Evolutionary conservation across 1,284 basidiomycete genomes (phyloP).

Genomic region (Spongiforma sp.): DNA sequence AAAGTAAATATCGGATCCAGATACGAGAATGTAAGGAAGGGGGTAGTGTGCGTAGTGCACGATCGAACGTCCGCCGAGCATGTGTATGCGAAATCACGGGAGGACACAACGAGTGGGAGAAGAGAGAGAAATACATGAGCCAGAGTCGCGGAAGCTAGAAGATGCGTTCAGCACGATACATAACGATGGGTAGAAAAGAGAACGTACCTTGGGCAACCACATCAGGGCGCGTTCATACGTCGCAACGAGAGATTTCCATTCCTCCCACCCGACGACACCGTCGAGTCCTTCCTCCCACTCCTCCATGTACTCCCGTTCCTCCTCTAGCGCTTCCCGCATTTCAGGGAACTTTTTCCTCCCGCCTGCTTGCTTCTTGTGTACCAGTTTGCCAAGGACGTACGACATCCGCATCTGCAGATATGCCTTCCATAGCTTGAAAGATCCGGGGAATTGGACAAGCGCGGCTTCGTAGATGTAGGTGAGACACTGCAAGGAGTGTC

Average conservation of each 20-base stretch:
- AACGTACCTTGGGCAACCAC: slow-evolving; percentile 87
- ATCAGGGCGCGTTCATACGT: slow-evolving; percentile 92
- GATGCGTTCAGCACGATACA: slow-evolving; percentile 17
- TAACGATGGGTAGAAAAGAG: neutral
- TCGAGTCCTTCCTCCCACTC: slow-evolving; percentile 89
- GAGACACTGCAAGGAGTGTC: slow-evolving; percentile 81
- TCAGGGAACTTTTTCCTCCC: slow-evolving; percentile 89
- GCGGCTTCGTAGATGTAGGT: slow-evolving; percentile 95
- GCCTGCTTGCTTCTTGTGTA: slow-evolving; percentile 76
- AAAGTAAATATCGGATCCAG: slow-evolving; percentile 95
- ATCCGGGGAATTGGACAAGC: slow-evolving; percentile 85
- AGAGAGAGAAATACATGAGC: slow-evolving; percentile 91
- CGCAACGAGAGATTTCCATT: slow-evolving; percentile 92
- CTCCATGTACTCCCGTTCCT: slow-evolving; percentile 78
- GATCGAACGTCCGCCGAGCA: slow-evolving; percentile 93
- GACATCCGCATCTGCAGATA: slow-evolving; percentile 87
- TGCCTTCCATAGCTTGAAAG: slow-evolving; percentile 95
- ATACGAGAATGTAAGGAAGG: slow-evolving; percentile 94
- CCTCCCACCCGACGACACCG: slow-evolving; percentile 88
- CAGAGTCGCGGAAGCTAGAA: slow-evolving; percentile 89
- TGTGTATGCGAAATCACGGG: slow-evolving; percentile 86
- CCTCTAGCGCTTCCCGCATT: slow-evolving; percentile 87
- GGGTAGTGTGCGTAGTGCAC: slow-evolving; percentile 92
- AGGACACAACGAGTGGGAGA: slow-evolving; percentile 92
- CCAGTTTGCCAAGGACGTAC: slow-evolving; percentile 83